phyloP scores from a whole-genome alignment of 2,329 filamentous ascomycete species.

The Ceratocystis lukuohia region DNA sequence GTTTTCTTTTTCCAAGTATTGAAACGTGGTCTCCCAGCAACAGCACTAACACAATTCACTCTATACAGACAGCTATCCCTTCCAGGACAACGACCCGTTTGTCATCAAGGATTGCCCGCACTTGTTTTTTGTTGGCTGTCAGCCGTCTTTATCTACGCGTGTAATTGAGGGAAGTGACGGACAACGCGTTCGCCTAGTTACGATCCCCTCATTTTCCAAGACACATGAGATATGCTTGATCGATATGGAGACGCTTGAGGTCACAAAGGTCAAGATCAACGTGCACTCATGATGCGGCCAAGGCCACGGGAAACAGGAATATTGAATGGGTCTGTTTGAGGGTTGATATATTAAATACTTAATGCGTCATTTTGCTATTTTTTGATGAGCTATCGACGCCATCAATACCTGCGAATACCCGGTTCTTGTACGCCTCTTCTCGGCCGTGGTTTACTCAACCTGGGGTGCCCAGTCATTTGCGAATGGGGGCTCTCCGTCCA shows the following conservation, averaged over 20 bases:
- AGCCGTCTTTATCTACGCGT: slow-evolving; percentile 62
- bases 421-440: background rate
- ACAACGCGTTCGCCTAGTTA: slow-evolving; percentile 63
- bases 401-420: background rate
- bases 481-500: too few relatives aligned
- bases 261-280: slow-evolving; percentile 53
- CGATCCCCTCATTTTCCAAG: slow-evolving; percentile 67
- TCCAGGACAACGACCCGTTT: slow-evolving; percentile 86
- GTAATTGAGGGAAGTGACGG: slow-evolving; percentile 53
- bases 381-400: background rate
- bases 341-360: background rate
- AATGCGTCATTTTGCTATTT: background rate
- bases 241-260: slow-evolving; percentile 73
- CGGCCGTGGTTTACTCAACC: background rate
- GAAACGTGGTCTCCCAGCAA: background rate
- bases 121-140: slow-evolving; percentile 78
- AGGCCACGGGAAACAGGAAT: too few relatives aligned
- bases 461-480: too few relatives aligned
- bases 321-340: slow-evolving; percentile 22
- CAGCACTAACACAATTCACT: background rate
- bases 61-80: slow-evolving; percentile 81
- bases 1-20: background rate
- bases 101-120: slow-evolving; percentile 77
- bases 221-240: slow-evolving; percentile 71
- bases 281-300: slow-evolving; percentile 17